These are phyloP conservation scores for Phytophthora macrochlamydospora DNA, from an alignment of 352 stramenopile species.

Conservation along the genomic window DNA sequence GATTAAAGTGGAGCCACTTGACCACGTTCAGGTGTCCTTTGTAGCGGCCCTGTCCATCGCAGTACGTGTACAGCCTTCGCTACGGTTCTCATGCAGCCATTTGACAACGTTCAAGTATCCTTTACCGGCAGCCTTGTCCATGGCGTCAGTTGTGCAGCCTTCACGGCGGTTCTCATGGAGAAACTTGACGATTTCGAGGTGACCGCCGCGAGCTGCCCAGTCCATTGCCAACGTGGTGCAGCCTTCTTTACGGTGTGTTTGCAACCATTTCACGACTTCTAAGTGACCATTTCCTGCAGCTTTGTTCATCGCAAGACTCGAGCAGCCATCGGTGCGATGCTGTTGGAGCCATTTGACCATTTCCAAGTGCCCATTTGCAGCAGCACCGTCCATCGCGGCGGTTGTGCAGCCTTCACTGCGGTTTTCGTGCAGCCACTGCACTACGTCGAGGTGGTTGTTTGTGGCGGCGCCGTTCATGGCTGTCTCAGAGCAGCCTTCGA, in stretches of 20 bases:
- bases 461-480: constrained; percentile 26
- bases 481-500: constrained; percentile 16
- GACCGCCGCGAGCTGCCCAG: not conserved
- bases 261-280: constrained; percentile 6
- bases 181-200: not conserved
- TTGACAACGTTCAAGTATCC: constrained; percentile 3
- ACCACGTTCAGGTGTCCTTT: not conserved
- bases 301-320: not conserved
- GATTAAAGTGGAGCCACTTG: not conserved
- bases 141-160: not conserved
- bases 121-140: not conserved
- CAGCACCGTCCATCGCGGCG: not conserved
- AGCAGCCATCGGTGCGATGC: constrained; percentile 1
- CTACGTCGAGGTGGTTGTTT: constrained; percentile 44
- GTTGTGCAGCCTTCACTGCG: not conserved
- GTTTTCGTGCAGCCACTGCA: constrained; percentile 11
- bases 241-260: not conserved
- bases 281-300: constrained; percentile 7
- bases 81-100: not conserved
- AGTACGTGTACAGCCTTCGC: not conserved
- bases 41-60: not conserved
- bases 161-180: not conserved
- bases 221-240: not conserved
- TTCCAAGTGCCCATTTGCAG: not conserved
- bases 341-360: not conserved